Percentiles rank a stretch among this genome's conserved stretches.
phyloP scores from a whole-genome alignment of 352 stramenopile species.

The Elongisporangium prolatum region DNA sequence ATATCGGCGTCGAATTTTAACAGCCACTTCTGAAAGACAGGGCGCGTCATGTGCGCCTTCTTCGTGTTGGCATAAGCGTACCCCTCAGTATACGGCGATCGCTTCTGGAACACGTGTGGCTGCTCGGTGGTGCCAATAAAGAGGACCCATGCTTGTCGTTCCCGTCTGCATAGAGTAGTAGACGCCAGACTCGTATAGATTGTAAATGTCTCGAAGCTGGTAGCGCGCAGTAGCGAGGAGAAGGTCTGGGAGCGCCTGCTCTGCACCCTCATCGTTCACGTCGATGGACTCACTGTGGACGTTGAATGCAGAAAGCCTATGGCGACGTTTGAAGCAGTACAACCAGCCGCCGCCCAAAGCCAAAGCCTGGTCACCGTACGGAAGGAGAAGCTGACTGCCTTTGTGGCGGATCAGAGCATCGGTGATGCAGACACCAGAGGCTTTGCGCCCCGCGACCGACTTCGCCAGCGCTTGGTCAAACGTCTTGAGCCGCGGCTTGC shows the following conservation, averaged over 20 bases:
- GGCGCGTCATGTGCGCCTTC: not conserved
- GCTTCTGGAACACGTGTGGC: not conserved
- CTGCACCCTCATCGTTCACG: not conserved
- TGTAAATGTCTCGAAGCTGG: not conserved
- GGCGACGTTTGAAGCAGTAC: not conserved
- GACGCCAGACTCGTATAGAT: not conserved
- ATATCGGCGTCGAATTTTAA: not conserved
- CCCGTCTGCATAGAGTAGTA: not conserved
- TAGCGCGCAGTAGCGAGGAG: not conserved
- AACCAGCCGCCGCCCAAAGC: not conserved
- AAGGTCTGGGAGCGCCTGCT: not conserved
- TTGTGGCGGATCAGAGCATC: no score
- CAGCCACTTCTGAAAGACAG: conserved; percentile 1
- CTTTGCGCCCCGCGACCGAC: not conserved
- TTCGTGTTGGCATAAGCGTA: not conserved
- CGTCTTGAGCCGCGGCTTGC: not conserved
- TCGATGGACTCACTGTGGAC: not conserved
- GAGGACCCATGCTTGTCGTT: not conserved
- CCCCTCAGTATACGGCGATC: not conserved
- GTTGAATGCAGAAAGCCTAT: not conserved
- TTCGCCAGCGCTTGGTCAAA: not conserved
- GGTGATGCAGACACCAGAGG: no score
- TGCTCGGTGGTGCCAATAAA: not conserved
- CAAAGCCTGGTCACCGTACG: no score
- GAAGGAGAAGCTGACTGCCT: not conserved